These are phyloP conservation scores for Eragrostis nindensis DNA, from an alignment of 176 grass and related monocot species.

Conservation along the genomic window DNA sequence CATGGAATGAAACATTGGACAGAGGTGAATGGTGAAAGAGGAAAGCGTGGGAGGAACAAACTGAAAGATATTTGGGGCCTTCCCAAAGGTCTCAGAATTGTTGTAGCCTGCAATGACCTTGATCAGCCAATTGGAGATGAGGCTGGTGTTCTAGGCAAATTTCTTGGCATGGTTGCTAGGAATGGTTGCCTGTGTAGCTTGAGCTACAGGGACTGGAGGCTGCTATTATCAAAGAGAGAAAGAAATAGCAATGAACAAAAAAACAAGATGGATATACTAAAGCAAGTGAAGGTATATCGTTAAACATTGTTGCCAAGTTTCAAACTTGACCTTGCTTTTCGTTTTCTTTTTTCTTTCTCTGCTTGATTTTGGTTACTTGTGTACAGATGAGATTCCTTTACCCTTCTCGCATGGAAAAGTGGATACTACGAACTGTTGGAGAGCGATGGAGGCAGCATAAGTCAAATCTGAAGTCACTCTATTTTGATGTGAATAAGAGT, in stretches of 20 bases:
- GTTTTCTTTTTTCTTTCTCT: not conserved
- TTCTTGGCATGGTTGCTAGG: conserved; percentile 16
- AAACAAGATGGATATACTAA: conserved; percentile 10
- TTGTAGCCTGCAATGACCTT: not conserved
- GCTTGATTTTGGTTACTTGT: not conserved
- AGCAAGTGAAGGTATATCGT: conserved; percentile 16
- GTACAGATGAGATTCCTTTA: not conserved
- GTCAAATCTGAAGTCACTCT: not conserved
- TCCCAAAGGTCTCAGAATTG: conserved; percentile 8
- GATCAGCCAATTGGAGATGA: conserved; percentile 21
- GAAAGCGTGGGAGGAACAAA: not conserved
- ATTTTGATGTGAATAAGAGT: not conserved
- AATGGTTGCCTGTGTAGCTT: conserved; percentile 24
- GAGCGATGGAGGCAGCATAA: not conserved
- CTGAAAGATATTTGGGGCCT: conserved; percentile 1
- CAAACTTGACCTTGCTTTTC: not conserved
- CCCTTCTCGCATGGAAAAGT: not conserved
- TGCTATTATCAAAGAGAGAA: not conserved
- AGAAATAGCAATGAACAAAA: conserved; percentile 1
- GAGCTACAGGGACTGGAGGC: conserved; percentile 16
- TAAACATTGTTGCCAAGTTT: not conserved
- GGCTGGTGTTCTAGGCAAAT: not conserved
- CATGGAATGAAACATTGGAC: not conserved
- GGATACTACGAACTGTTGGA: not conserved
- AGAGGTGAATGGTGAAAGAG: not conserved